Conservation (phyloP, 805 yeast genomes). For the Kodamaea kaohsiungensis region DNA sequence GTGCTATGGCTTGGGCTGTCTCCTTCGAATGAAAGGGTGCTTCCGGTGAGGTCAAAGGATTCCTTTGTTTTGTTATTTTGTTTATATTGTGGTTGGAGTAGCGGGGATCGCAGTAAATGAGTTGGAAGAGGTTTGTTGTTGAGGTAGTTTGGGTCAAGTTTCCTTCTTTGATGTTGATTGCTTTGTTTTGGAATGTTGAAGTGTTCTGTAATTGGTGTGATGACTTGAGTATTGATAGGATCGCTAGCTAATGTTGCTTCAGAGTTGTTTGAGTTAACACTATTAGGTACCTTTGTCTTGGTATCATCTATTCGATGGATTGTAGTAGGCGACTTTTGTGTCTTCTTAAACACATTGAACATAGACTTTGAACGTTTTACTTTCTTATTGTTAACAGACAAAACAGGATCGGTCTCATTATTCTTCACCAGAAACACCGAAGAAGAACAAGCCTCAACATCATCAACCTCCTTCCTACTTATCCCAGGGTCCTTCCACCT, state of each 20-base stretch:
- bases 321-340: neutral
- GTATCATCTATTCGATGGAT: neutral
- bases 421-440: neutral
- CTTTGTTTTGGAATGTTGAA: neutral
- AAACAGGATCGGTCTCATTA: neutral
- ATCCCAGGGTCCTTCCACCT: neutral
- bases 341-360: neutral
- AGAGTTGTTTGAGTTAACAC: neutral
- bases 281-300: neutral
- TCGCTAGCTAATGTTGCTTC: neutral
- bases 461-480: neutral
- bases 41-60: neutral
- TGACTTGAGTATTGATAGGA: neutral
- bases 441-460: neutral
- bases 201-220: neutral
- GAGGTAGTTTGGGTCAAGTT: neutral
- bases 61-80: neutral
- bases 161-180: neutral
- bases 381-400: neutral
- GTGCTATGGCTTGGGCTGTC: slow-evolving; percentile 19
- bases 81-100: neutral
- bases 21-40: slow-evolving; percentile 14
- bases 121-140: neutral
- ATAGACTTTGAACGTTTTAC: neutral
- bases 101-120: neutral